Evolutionary conservation across 2,329 filamentous ascomycete species (phyloP), one percentile per base, ranked within the genome.

Genomic region (Diaporthe citriasiana): DNA sequence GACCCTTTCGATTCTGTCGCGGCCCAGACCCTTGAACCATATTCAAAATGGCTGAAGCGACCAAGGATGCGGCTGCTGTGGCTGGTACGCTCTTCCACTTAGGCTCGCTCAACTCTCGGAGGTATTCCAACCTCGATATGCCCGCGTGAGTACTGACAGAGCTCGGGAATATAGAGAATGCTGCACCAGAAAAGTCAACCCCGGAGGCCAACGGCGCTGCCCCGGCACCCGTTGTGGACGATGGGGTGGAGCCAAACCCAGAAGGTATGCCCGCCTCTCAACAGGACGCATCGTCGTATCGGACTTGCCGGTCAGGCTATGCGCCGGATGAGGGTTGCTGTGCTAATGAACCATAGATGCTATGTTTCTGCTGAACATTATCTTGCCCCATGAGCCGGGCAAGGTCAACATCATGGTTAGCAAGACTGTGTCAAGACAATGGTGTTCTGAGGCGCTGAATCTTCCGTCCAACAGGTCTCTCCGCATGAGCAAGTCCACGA

Each of bases 401-500:
- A 92, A 94, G 84, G 93, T 97, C 80, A 91, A 95, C 82, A 92
- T 98, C 78, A 95, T 95, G 90, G 95, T 97, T 84, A 84, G 89
- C 74, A 56, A 56, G 35, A 33, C 59, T 71, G 66, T 70, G 71
- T 76, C 60, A 30, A 73, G 45, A 33, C 57, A 30, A 42, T 50
- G 50, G 35, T 60, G 47, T 73, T 53, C n/a, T 22, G 60, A 19
- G 57, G 35, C 76, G 73, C 78, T 79, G 80, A 80, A 78, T 76
- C n/a, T 68, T 74, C 71, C 72, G 72, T 69, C 70, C 78, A 65
- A 68, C 74, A 97, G 94, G 94, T 97, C 73, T 96, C 95, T 55
- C 93, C 93, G 77, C 94, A 98, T 87, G 97, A 99, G 85, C 96
- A 98, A 83, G 93, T 98, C 76, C 97, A 98, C 84, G 97, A 99